Evolutionary conservation across 2,329 filamentous ascomycete species (phyloP), one percentile per base, ranked within the genome.

Genomic region (Trichocomaceae sp.): DNA sequence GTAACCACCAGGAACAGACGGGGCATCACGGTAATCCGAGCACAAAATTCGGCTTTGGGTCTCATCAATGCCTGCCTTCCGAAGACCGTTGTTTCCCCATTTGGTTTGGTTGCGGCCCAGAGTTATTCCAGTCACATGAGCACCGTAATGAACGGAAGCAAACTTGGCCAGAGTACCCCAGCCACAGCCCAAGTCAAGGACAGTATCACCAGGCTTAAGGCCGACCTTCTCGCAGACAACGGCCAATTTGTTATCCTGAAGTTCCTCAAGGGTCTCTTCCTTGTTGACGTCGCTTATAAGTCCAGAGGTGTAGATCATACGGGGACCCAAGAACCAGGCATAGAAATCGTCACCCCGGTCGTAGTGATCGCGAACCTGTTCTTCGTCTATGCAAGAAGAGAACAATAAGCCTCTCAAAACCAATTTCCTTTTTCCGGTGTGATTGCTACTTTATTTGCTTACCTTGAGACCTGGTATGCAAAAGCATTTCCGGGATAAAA

Each of bases 301-400:
- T 66, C 93, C 93, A 50, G 89, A 95, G 50, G 93, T 99, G 79
- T 97, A 97, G 75, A 97, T 90, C 93, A 97, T 99, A 69, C 92
- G 91, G 57, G 92, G 92, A 59, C 93, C 93, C 60, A 97, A 83
- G 82, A 97, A 97, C 90, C 91, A 99, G 71, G 84, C 87, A 79
- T 99, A 99, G 77, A 96, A 96, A 75, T 97, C 93, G 72, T 99
- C 90, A 69, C 93, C 93, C 61, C 90, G 86, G 80, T 97, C 93
- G 75, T 99, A 99, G 79, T 96, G 90, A 73, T 91, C 90, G 69
- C 91, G 90, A 55, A 97, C 91, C 77, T 97, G 93, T 75, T 97
- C 92, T 81, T 96, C 91, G 64, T 97, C 92, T 90, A 35, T 46
- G 12, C 5, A 10, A 10, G 20, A 31, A 9, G n/a, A 42, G 23